These are phyloP conservation scores for Aschersonia sp. DNA, from an alignment of 2,329 filamentous ascomycete genomes.

Conservation along the genomic window DNA sequence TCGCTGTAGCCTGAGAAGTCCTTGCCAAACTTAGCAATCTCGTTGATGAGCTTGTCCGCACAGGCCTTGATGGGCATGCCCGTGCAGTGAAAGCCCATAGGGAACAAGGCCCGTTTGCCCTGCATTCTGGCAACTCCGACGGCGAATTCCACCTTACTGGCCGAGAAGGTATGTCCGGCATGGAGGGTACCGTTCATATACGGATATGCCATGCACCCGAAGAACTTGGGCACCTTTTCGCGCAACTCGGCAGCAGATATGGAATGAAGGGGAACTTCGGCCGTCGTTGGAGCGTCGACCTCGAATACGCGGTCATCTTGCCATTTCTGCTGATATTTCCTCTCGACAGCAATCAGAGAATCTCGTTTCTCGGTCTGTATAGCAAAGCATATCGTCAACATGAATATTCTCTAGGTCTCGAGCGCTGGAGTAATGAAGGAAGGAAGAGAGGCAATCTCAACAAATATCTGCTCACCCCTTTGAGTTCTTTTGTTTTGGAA, in stretches of 20 bases:
- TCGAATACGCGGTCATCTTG: slow-evolving; percentile 52
- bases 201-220: slow-evolving; percentile 41
- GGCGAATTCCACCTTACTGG: slow-evolving; percentile 86
- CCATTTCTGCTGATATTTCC: slow-evolving; percentile 73
- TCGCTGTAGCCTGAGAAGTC: slow-evolving; percentile 69
- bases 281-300: slow-evolving; percentile 64
- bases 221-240: slow-evolving; percentile 79
- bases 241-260: slow-evolving; percentile 63
- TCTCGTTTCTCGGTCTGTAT: slow-evolving; percentile 73
- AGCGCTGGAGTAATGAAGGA: too few relatives aligned
- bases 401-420: too few relatives aligned
- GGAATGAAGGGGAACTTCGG: slow-evolving; percentile 63
- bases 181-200: slow-evolving; percentile 86
- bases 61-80: slow-evolving; percentile 98
- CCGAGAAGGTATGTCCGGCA: slow-evolving; percentile 83
- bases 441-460: neutral
- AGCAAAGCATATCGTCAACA: neutral
- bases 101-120: slow-evolving; percentile 76
- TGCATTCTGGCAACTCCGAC: slow-evolving; percentile 80
- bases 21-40: slow-evolving; percentile 78
- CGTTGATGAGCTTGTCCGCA: slow-evolving; percentile 84
- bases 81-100: slow-evolving; percentile 83
- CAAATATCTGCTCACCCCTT: slow-evolving; percentile 28
- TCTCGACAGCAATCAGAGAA: slow-evolving; percentile 67
- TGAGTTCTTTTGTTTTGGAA: slow-evolving; percentile 47